A percentile compares a stretch with the other conserved stretches of the same genome.
phyloP scores from a whole-genome alignment of 257 asterid genomes.

The Osmanthus fragrans region DNA sequence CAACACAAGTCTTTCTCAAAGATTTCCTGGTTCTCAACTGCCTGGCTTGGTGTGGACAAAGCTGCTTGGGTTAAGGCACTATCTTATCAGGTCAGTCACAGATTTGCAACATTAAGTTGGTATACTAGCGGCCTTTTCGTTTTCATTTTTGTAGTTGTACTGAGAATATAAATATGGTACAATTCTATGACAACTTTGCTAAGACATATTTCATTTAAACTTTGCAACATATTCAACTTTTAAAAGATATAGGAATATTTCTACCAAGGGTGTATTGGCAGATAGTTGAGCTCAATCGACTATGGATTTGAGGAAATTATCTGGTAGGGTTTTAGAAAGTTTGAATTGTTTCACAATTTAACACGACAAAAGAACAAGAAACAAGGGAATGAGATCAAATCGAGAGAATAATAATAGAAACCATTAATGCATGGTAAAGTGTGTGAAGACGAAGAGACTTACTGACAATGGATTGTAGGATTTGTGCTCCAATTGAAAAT shows the following conservation, averaged over 20 bases:
- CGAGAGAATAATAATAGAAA: background rate
- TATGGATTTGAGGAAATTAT: background rate
- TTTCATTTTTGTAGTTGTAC: conserved; percentile 10
- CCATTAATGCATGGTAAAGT: background rate
- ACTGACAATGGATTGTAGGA: background rate
- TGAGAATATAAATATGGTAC: conserved; percentile 9
- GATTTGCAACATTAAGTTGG: conserved; percentile 7
- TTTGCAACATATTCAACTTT: background rate
- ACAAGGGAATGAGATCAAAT: background rate
- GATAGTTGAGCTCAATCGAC: background rate
- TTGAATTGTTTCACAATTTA: background rate
- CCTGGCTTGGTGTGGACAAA: conserved; percentile 91
- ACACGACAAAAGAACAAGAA: background rate
- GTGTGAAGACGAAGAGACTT: background rate
- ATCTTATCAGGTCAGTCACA: conserved; percentile 79
- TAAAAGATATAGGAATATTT: background rate
- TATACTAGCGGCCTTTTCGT: background rate
- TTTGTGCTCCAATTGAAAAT: background rate
- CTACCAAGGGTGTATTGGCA: background rate
- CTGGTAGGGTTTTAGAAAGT: background rate
- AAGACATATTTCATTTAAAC: background rate
- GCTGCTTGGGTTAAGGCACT: conserved; percentile 80
- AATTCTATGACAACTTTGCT: background rate
- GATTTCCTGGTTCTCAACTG: conserved; percentile 80
- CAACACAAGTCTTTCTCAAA: conserved; percentile 65